These are phyloP conservation scores for Carex kokanica DNA, from an alignment of 176 grass and related monocot genomes.

Conservation along the genomic window DNA sequence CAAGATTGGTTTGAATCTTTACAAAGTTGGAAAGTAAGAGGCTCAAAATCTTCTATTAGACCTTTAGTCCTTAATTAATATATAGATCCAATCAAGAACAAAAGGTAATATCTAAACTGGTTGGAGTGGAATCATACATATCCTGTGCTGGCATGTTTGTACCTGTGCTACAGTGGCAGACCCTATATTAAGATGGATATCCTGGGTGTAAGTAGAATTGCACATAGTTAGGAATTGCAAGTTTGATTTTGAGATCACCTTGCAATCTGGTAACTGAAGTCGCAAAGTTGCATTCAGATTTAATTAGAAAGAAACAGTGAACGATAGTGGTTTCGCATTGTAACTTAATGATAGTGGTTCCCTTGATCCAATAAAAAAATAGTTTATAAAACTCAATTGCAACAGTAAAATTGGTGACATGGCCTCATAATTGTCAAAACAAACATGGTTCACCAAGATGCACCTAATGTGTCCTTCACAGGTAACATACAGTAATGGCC, in stretches of 20 bases:
- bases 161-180: background rate
- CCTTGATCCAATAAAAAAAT: background rate
- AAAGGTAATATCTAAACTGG: background rate
- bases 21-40: background rate
- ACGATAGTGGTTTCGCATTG: background rate
- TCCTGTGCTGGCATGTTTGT: background rate
- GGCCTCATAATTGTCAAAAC: background rate
- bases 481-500: conserved; percentile 71
- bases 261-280: background rate
- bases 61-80: background rate
- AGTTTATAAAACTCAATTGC: background rate
- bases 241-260: background rate
- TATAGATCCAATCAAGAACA: background rate
- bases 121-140: background rate
- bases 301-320: background rate
- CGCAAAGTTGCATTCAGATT: background rate
- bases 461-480: conserved; percentile 21
- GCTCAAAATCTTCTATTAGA: background rate
- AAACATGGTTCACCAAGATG: background rate
- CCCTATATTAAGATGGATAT: background rate
- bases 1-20: background rate
- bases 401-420: background rate
- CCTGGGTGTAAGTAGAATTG: background rate
- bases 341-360: background rate
- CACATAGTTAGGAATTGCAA: background rate